Conservation (phyloP, 192 early-diverging fungal species). For the Pilobolus umbonatus region DNA sequence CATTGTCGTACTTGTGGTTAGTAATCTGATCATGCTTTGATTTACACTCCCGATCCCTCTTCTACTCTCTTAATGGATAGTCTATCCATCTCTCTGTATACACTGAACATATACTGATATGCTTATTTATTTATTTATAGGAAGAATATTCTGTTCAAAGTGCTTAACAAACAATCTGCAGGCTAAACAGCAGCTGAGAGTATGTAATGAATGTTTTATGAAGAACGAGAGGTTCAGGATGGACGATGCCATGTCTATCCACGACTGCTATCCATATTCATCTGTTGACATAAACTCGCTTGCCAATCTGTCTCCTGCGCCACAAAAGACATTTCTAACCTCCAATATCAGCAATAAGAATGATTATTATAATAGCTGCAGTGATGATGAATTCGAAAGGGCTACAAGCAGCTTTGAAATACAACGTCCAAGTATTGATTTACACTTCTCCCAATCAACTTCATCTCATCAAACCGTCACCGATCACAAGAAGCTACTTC, state of each 20-base stretch:
- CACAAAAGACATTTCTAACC: background rate
- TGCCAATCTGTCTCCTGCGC: background rate
- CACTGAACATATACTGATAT: background rate
- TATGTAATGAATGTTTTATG: constrained; percentile 58
- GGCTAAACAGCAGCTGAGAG: constrained; percentile 57
- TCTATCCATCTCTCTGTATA: no score
- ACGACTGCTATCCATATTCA: constrained; percentile 20
- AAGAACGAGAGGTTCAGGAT: constrained; percentile 49
- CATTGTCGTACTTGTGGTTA: constrained; percentile 81
- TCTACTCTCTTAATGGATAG: no score
- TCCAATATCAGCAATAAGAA: no score
- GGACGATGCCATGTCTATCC: constrained; percentile 29
- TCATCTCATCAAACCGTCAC: background rate
- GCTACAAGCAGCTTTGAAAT: constrained; percentile 9
- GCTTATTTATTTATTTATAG: constrained; percentile 14
- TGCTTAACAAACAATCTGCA: constrained; percentile 58
- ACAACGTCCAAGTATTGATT: constrained; percentile 8
- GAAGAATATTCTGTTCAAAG: constrained; percentile 72
- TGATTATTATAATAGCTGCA: constrained; percentile 1
- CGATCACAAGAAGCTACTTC: constrained; percentile 16
- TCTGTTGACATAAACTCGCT: constrained; percentile 3
- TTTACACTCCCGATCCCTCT: no score
- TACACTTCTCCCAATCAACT: constrained; percentile 9
- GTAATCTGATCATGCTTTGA: no score
- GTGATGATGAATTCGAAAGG: constrained; percentile 3